Percentiles rank a stretch among this genome's conserved stretches.
phyloP scores from a whole-genome alignment of 2,329 filamentous ascomycete species.

The Mycosphaerella sp. region DNA sequence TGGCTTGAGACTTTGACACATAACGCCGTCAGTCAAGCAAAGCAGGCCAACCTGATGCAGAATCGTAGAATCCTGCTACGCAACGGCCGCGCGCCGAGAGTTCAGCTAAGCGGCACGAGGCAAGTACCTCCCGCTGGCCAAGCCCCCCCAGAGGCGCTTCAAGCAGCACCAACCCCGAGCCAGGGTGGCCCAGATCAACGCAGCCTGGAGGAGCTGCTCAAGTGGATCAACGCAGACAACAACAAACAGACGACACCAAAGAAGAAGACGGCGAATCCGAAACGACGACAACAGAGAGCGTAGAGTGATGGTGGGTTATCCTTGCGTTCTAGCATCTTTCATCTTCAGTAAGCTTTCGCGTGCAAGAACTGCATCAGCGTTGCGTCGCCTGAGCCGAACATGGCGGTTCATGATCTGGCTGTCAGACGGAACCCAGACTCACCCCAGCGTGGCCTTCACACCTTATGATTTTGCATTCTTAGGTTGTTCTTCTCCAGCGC shows the following conservation, averaged over 20 bases:
- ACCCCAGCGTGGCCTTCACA: background rate
- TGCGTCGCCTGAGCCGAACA: background rate
- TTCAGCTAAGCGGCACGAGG: conserved; percentile 49
- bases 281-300: conserved; percentile 30
- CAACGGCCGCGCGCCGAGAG: conserved; percentile 46
- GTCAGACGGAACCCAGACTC: background rate
- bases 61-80: conserved; percentile 25
- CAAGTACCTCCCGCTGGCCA: conserved; percentile 54
- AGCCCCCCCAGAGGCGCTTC: conserved; percentile 13
- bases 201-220: conserved; percentile 87
- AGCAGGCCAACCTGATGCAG: conserved; percentile 58
- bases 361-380: background rate
- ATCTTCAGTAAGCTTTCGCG: background rate
- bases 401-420: too few species aligned
- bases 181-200: conserved; percentile 46
- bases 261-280: conserved; percentile 48
- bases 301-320: background rate
- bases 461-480: background rate
- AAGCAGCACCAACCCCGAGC: conserved; percentile 7
- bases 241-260: conserved; percentile 37
- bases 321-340: background rate
- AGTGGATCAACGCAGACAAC: conserved; percentile 77
- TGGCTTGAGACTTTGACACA: conserved; percentile 96
- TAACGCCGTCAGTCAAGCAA: conserved; percentile 89
- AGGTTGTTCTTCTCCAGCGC: background rate